Conservation (phyloP, 129 eudicot genomes). For the Cynara cardunculus region DNA sequence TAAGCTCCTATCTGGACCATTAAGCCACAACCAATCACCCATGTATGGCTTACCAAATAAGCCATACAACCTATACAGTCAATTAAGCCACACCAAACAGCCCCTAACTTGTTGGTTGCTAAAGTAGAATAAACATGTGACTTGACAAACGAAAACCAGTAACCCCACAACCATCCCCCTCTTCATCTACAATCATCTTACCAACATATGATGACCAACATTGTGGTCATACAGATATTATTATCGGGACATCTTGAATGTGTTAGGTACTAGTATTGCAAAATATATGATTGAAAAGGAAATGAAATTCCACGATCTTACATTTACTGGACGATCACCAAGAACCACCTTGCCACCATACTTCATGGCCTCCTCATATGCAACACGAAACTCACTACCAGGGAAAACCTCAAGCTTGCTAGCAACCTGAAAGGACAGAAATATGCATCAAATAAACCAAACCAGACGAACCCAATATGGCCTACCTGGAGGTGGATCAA, state of each 20-base stretch:
- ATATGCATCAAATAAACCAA: background rate
- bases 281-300: background rate
- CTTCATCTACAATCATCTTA: background rate
- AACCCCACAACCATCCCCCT: background rate
- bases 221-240: background rate
- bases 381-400: slow-evolving; percentile 96
- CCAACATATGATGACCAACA: background rate
- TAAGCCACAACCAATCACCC: background rate
- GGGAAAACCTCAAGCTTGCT: slow-evolving; percentile 93
- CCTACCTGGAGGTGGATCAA: background rate
- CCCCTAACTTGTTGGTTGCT: background rate
- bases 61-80: background rate
- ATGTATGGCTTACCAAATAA: background rate
- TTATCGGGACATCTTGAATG: background rate
- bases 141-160: background rate
- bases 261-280: background rate
- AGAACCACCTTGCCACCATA: slow-evolving; percentile 92
- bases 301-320: slow-evolving; percentile 33
- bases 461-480: background rate
- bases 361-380: slow-evolving; percentile 88
- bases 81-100: background rate
- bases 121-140: background rate
- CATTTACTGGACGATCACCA: slow-evolving; percentile 97
- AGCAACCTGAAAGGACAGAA: slow-evolving; percentile 61
- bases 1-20: background rate